A percentile compares a stretch with the other conserved stretches of the same genome.
Evolutionary conservation across 768 basidiomycete species (phyloP).

Genomic region (Collybia mongolica): DNA sequence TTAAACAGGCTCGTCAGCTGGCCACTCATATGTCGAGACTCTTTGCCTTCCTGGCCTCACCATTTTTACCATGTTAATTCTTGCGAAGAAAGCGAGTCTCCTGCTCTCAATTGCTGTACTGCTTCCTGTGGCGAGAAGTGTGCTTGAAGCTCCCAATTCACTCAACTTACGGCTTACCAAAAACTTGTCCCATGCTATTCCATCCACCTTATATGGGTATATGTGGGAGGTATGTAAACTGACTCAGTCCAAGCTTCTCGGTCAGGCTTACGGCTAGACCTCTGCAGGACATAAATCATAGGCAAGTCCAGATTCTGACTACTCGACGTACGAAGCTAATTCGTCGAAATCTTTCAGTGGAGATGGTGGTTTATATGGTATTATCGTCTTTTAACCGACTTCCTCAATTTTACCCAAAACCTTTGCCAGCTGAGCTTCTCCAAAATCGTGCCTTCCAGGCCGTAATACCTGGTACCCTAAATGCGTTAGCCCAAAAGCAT

Average conservation of each 20-base stretch:
- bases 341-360: slow-evolving; percentile 18
- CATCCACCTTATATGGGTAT: slow-evolving; percentile 29
- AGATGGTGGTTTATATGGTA: slow-evolving; percentile 40
- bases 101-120: not conserved
- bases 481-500: slow-evolving; percentile 23
- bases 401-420: not conserved
- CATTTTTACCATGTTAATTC: not conserved
- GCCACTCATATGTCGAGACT: too few species aligned
- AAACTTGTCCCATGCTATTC: slow-evolving; percentile 26
- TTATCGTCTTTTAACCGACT: not conserved
- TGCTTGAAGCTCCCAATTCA: slow-evolving; percentile 24
- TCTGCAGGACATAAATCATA: too few species aligned
- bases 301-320: not conserved
- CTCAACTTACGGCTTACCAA: slow-evolving; percentile 24
- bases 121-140: slow-evolving; percentile 7
- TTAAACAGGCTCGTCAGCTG: too few species aligned
- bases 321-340: not conserved
- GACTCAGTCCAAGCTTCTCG: not conserved
- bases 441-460: slow-evolving; percentile 63
- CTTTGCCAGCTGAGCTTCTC: slow-evolving; percentile 32
- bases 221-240: slow-evolving; percentile 31
- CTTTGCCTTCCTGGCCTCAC: too few species aligned
- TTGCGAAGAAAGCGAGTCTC: not conserved
- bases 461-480: slow-evolving; percentile 45
- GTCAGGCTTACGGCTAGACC: too few species aligned